Evolutionary conservation across 306 rosid genomes (phyloP).

Genomic region (Rosa multiflora): DNA sequence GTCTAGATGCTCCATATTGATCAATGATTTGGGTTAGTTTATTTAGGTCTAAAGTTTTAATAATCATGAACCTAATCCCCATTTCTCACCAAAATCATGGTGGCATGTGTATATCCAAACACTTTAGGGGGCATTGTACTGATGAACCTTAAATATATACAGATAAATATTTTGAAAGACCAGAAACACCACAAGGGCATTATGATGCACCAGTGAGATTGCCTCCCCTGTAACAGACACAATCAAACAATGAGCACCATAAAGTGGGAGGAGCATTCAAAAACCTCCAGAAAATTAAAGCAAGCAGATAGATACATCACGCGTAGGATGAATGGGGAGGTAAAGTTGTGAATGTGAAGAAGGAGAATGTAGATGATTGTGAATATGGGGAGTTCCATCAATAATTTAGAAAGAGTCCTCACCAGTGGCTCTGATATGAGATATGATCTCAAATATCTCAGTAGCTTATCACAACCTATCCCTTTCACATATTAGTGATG

Average conservation of each 20-base stretch:
- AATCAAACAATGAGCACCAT: slow-evolving; percentile 29
- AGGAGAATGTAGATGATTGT: background rate
- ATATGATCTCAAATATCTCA: background rate
- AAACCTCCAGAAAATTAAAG: slow-evolving; percentile 18
- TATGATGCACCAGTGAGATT: slow-evolving; percentile 48
- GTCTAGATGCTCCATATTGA: slow-evolving; percentile 17
- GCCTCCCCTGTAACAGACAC: slow-evolving; percentile 65
- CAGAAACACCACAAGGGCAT: slow-evolving; percentile 38
- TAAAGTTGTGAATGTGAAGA: slow-evolving; percentile 10
- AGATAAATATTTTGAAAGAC: slow-evolving; percentile 20
- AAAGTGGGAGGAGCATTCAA: slow-evolving; percentile 26
- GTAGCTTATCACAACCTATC: background rate
- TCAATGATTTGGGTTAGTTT: slow-evolving; percentile 27
- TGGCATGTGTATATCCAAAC: slow-evolving; percentile 42
- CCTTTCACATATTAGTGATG: background rate
- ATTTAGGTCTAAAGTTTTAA: slow-evolving; percentile 20
- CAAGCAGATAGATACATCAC: background rate
- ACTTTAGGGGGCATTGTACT: slow-evolving; percentile 21
- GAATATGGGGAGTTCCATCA: slow-evolving; percentile 1
- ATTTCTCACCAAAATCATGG: slow-evolving; percentile 56
- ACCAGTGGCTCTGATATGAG: background rate
- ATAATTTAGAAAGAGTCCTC: background rate
- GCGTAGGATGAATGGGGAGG: background rate
- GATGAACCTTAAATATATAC: slow-evolving; percentile 29
- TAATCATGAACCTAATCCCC: slow-evolving; percentile 53